Percentiles rank a stretch among this genome's conserved stretches.
Conservation (phyloP, 164 flowering plant genomes). For the Aristolochia californica region DNA sequence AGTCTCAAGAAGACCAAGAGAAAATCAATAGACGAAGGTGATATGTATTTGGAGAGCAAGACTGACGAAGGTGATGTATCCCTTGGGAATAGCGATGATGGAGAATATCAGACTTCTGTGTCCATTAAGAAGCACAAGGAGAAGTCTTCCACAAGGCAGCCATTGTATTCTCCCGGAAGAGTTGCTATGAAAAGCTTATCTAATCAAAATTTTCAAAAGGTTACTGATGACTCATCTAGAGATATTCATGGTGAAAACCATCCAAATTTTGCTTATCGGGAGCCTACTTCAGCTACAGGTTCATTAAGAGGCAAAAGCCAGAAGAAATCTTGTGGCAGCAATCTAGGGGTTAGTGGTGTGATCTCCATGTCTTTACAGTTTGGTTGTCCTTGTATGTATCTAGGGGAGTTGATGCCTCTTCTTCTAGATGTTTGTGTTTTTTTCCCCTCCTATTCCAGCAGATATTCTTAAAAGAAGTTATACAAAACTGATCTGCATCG, state of each 20-base stretch:
- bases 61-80: slow-evolving; percentile 61
- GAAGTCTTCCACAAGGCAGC: slow-evolving; percentile 28
- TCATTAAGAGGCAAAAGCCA: slow-evolving; percentile 39
- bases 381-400: not conserved
- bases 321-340: slow-evolving; percentile 36
- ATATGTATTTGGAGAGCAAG: slow-evolving; percentile 51
- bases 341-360: slow-evolving; percentile 31
- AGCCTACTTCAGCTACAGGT: slow-evolving; percentile 32
- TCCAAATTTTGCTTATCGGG: slow-evolving; percentile 27
- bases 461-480: too few species aligned
- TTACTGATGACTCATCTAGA: slow-evolving; percentile 29
- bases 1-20: slow-evolving; percentile 69
- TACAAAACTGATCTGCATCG: not conserved
- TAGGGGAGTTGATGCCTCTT: too few species aligned
- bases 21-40: slow-evolving; percentile 47
- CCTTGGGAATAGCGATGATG: slow-evolving; percentile 22
- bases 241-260: slow-evolving; percentile 50
- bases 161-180: slow-evolving; percentile 47
- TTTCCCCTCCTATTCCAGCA: too few species aligned
- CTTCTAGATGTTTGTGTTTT: too few species aligned
- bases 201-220: slow-evolving; percentile 23
- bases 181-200: slow-evolving; percentile 33
- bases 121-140: slow-evolving; percentile 42
- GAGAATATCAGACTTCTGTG: slow-evolving; percentile 24
- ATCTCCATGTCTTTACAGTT: slow-evolving; percentile 1